Evolutionary conservation across 2,329 filamentous ascomycete species (phyloP).

Genomic region (Fusarium secorum): DNA sequence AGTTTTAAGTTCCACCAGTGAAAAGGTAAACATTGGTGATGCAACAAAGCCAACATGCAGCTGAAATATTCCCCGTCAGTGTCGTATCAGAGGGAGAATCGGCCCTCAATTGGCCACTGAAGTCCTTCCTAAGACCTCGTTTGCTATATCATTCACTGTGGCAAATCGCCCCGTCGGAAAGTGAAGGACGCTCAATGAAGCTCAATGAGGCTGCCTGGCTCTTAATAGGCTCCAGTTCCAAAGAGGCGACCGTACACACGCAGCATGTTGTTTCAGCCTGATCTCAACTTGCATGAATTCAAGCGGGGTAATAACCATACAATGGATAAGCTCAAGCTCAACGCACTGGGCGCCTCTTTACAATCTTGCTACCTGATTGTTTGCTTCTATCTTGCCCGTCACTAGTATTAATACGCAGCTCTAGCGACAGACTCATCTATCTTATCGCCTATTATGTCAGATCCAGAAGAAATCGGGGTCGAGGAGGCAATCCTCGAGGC

Average conservation of each 20-base stretch:
- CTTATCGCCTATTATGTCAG: neutral
- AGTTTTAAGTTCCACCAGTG: neutral
- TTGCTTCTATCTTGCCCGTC: neutral
- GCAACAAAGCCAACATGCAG: too few relatives aligned
- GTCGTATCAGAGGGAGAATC: neutral
- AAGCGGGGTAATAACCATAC: neutral
- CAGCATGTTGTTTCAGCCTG: neutral
- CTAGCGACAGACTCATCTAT: too few relatives aligned
- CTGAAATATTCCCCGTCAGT: neutral
- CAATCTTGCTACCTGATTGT: neutral
- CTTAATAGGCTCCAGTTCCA: neutral
- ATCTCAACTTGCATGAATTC: neutral
- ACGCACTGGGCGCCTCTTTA: neutral
- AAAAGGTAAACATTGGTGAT: neutral
- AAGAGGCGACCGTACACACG: neutral
- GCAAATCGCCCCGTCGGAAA: too few relatives aligned
- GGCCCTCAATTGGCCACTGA: neutral
- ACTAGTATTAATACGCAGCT: neutral
- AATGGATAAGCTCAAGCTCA: neutral
- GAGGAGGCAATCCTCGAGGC: neutral
- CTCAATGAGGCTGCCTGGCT: neutral
- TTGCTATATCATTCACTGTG: fast-evolving
- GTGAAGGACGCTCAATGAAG: neutral
- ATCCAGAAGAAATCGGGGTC: neutral
- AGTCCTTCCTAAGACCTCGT: neutral